phyloP scores from a whole-genome alignment of 2,329 filamentous ascomycete genomes.

The Penicillium sp. region DNA sequence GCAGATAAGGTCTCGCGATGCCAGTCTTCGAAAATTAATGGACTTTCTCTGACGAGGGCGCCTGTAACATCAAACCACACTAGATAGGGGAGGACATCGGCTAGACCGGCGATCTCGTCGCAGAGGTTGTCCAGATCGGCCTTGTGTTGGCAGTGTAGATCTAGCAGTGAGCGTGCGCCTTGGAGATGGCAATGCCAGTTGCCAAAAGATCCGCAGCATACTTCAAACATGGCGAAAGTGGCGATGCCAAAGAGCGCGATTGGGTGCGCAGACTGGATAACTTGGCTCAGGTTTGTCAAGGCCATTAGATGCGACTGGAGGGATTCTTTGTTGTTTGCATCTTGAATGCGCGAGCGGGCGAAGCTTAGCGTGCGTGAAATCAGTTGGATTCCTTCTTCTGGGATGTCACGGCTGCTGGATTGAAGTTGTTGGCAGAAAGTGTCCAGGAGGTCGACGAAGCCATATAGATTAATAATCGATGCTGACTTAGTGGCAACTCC shows the following conservation, averaged over 20 bases:
- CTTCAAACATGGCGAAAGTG: constrained; percentile 48
- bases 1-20: constrained; percentile 38
- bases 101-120: constrained; percentile 36
- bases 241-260: constrained; percentile 48
- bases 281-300: constrained; percentile 40
- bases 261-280: constrained; percentile 43
- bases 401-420: constrained; percentile 20
- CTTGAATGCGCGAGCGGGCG: constrained; percentile 25
- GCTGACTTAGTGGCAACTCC: constrained; percentile 4
- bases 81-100: constrained; percentile 42
- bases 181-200: constrained; percentile 40
- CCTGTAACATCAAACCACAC: constrained; percentile 47
- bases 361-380: constrained; percentile 29
- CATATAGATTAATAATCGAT: constrained; percentile 24
- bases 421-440: constrained; percentile 28
- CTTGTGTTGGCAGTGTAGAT: constrained; percentile 41
- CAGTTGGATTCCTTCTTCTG: constrained; percentile 25
- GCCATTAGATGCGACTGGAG: constrained; percentile 36
- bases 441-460: constrained; percentile 28
- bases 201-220: constrained; percentile 46
- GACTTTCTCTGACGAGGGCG: constrained; percentile 23
- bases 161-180: constrained; percentile 44
- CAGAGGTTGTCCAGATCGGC: constrained; percentile 39
- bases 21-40: constrained; percentile 45
- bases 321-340: constrained; percentile 19